Base-by-base conservation (phyloP, 495 filamentous ascomycete species). In the Hypoxylon perforatum region DNA sequence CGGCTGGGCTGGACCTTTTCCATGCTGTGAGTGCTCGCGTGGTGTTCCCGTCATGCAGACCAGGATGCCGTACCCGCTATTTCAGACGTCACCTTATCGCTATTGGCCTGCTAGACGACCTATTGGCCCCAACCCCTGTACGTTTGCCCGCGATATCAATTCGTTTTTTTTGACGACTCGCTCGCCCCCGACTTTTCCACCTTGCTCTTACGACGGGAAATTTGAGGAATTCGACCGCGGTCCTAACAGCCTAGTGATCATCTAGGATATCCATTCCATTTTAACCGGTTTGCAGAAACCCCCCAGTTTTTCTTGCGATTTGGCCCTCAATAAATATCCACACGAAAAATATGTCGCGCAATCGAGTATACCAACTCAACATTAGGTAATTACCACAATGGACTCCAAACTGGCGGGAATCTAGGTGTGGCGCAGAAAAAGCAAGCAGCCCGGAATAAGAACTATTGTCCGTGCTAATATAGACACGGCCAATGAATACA, bases 81-180 rank as follows among this genome's bases (percentile, higher is more conserved):
- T 73, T 63, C 36, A 50, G 47, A 73, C 70, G 70, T 70, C 70
- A 73, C 52, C 59, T 38, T 9, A 60, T 11, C 57, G 11, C 50
- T 10, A 73, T 73, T 73, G 70, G 70, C 30, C 45, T 1, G 9
- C 52, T 59, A 65, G 58, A 64, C 57, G 61, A 62, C 57, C 50
- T 53, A 62, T 60, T 70, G 56, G 66, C 12, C 44, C 21, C 47
- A 12, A 47, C 59, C 70, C 70, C 46, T 63, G 70, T 47, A 60
- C 39, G 68, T 67, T 64, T 65, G 64, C 49, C 49, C 42, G 46
- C 66, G 62, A 73, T 73, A 73, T 73, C 70, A 72, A 61, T 61
- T 65, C 58, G 47, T 35, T 39, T 60, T 53, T 67, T 47, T 53
- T 60, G 30, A 53, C 39, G 30, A 57, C 57, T 48, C 58, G 36